Base-by-base conservation (phyloP, 257 asterid genomes). In the Vinca minor region DNA sequence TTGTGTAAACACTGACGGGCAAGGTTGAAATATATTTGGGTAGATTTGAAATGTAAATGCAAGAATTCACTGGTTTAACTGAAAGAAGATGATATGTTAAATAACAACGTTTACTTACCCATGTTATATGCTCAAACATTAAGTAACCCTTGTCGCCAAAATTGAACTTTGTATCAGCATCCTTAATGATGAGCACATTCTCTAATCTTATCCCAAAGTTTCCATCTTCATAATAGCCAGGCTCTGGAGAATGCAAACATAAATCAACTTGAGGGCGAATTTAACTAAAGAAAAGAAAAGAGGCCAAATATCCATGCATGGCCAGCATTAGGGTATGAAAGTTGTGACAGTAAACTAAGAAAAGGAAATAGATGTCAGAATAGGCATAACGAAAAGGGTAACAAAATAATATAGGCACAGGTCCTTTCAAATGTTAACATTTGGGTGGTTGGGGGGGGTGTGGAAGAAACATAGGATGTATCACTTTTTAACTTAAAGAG, bases 211-310 rank as follows among this genome's bases (percentile, higher is more conserved):
- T 69, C 61, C 98, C 98, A 66, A 93, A 93, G 34, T 87, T 85
- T 42, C 98, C 98, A 66, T 87, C 97, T 85, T 93, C 98, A 0
- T 93, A 93, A 70, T 89, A 93, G 62, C 98, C 98, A 53, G 98
- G 98, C 79, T 93, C 98, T 93, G 82, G 59, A 72, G 75, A 63
- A 65, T 13, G 55, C 63, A 67, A 62, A 28, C 71, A 53, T 59
- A 58, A 60, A 68, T 50, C 61, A 42, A 15, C 58, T 63, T 41
- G 32, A 23, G 35, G 31, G 34, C 13, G 18, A 25, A 25, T 31
- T 56, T 42, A 42, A 14, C 47, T 42, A 42, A 42, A 42, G 45
- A 42, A n/a, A n/a, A n/a, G n/a, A n/a, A 42, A 42, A 42, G 47
- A 42, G 47, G 47, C n/a, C 18, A 42, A 15, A 20, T 21, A 34